phyloP scores from a whole-genome alignment of 768 basidiomycete genomes.

The Tulasnella sp. region DNA sequence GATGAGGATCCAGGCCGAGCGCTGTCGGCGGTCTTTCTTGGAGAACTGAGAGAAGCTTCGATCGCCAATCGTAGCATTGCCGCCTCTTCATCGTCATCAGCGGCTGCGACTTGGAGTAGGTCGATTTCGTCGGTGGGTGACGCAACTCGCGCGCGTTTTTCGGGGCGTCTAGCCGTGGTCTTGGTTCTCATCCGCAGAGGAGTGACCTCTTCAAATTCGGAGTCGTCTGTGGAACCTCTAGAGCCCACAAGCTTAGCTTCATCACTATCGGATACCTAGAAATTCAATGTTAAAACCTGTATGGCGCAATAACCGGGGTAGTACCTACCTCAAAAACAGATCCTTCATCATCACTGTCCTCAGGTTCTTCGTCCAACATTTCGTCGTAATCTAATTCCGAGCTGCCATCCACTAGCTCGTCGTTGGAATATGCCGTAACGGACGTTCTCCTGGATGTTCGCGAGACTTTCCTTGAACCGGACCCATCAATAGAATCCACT shows the following conservation, averaged over 20 bases:
- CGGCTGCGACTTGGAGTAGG: constrained; percentile 14
- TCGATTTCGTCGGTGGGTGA: constrained; percentile 4
- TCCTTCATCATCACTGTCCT: constrained; percentile 9
- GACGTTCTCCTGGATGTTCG: too few relatives aligned
- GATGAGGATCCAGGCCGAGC: too few relatives aligned
- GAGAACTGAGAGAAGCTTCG: constrained; percentile 37
- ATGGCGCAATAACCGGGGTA: too few relatives aligned
- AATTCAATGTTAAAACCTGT: not conserved
- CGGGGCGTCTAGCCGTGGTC: not conserved
- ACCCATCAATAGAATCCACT: not conserved
- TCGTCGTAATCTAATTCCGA: constrained; percentile 11
- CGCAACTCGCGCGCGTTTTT: not conserved
- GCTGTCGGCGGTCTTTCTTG: constrained; percentile 24
- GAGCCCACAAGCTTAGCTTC: not conserved
- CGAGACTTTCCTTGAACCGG: not conserved
- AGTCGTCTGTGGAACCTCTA: not conserved
- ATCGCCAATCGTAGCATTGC: constrained; percentile 49
- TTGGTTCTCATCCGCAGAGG: not conserved
- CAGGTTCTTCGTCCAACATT: not conserved
- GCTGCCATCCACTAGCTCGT: not conserved
- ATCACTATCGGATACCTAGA: not conserved
- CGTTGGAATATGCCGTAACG: not conserved
- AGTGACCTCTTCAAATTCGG: not conserved
- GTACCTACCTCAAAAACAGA: constrained; percentile 14
- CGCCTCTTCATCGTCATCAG: constrained; percentile 32